Conservation (phyloP, 1,284 basidiomycete species). For the Naganishia sp. region DNA sequence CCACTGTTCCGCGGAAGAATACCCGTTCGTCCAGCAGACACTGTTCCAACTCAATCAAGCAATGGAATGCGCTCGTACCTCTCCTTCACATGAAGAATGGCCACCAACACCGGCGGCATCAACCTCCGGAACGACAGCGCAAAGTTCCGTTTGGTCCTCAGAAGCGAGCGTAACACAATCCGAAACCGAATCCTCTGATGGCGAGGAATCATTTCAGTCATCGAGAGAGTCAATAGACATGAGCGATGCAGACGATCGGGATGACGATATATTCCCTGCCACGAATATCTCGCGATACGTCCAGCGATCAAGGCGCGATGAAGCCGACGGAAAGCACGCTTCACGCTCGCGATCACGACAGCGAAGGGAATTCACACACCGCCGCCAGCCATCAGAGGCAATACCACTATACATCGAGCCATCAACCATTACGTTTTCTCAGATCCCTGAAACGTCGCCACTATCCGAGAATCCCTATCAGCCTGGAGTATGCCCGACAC, state of each 20-base stretch:
- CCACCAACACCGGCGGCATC: neutral
- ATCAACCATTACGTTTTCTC: no score
- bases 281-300: no score
- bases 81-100: neutral
- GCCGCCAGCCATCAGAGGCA: no score
- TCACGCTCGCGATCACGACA: neutral
- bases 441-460: neutral
- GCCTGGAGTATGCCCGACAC: neutral
- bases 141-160: neutral
- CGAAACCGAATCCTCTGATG: conserved; percentile 1
- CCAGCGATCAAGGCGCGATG: no score
- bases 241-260: no score
- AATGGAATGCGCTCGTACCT: neutral
- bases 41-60: neutral
- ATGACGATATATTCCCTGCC: no score
- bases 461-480: neutral
- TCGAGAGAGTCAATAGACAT: conserved; percentile 10
- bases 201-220: conserved; percentile 6
- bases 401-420: no score
- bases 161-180: neutral
- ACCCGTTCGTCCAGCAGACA: neutral
- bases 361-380: no score
- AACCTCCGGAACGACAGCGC: neutral
- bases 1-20: conserved; percentile 5
- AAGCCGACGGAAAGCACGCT: neutral